phyloP scores from a whole-genome alignment of 2,329 filamentous ascomycete species.

The Penicillium brevicompactum region DNA sequence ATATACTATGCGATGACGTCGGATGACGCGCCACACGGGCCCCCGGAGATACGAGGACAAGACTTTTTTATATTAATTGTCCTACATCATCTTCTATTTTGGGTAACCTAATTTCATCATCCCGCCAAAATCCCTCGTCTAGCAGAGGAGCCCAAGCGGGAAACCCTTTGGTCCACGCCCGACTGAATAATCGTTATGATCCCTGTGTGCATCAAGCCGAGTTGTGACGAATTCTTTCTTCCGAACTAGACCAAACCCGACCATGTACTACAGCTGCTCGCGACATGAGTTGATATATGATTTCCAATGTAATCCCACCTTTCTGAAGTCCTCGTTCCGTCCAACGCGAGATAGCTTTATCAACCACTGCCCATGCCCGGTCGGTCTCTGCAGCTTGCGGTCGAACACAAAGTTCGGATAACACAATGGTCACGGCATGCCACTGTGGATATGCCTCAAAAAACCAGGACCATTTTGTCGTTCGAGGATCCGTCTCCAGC shows the following conservation, averaged over 20 bases:
- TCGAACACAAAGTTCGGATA: background rate
- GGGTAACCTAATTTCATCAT: background rate
- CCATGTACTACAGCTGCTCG: too few relatives aligned
- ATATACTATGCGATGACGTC: slow-evolving; percentile 24
- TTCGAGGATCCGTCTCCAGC: background rate
- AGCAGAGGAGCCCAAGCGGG: too few relatives aligned
- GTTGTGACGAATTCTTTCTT: too few relatives aligned
- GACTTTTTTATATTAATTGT: background rate
- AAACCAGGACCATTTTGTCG: background rate
- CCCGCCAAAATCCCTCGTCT: too few relatives aligned
- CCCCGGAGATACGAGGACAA: background rate
- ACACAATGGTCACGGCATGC: background rate
- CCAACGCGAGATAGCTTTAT: background rate
- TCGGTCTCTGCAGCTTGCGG: background rate
- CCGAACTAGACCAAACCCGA: too few relatives aligned
- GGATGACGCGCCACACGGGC: slow-evolving; percentile 15
- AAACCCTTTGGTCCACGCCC: too few relatives aligned
- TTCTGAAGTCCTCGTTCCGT: background rate
- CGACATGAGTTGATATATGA: too few relatives aligned
- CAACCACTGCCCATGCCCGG: background rate
- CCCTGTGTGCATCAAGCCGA: too few relatives aligned
- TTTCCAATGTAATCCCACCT: background rate
- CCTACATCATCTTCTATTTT: background rate
- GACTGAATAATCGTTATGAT: too few relatives aligned
- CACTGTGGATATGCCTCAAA: background rate